Evolutionary conservation across 129 eudicot genomes (phyloP), one percentile per base, ranked within the genome.

Genomic region (Mikania micrantha): DNA sequence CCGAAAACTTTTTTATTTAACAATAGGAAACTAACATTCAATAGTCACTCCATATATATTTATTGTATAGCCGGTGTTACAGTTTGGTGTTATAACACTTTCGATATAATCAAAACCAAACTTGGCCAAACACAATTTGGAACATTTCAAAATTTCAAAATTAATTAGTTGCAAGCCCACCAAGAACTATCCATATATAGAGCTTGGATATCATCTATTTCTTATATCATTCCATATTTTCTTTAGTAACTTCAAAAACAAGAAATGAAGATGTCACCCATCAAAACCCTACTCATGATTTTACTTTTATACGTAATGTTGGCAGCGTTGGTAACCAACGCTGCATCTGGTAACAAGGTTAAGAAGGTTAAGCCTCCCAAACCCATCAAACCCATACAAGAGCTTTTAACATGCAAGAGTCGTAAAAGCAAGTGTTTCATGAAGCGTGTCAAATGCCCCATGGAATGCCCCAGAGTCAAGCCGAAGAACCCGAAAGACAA

Each of bases 401-500:
- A 74, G 69, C 71, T 66, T 19, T 63, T 81, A 13, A 77, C 77
- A 0, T 81, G 85, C 58, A 60, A 69, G 44, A 74, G 78, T 16
- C 83, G 75, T 5, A 65, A 73, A 63, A 82, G 80, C 74, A 70
- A 50, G 64, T 82, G 86, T 73, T 82, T 82, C 64, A 70, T 69
- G 71, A 82, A 82, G 62, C 74, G 72, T 5, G 9, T 82, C 63
- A 77, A 70, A 11, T 82, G 86, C 61, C 86, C 86, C 0, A 10
- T 44, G 1, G 80, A 82, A 60, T 82, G 83, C 75, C 83, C 83
- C 0, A 65, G 39, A 42, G 80, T 82, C 1, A 73, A 74, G 68
- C 86, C 86, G 6, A 73, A 74, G 41, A 76, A 78, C 80, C 75
- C 80, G 15, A 53, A 74, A 41, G 83, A 80, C 49, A 82, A 82